Percentiles rank a stretch among this genome's conserved stretches.
Conservation (phyloP, 768 basidiomycete species). For the Filobasidium wieringae region DNA sequence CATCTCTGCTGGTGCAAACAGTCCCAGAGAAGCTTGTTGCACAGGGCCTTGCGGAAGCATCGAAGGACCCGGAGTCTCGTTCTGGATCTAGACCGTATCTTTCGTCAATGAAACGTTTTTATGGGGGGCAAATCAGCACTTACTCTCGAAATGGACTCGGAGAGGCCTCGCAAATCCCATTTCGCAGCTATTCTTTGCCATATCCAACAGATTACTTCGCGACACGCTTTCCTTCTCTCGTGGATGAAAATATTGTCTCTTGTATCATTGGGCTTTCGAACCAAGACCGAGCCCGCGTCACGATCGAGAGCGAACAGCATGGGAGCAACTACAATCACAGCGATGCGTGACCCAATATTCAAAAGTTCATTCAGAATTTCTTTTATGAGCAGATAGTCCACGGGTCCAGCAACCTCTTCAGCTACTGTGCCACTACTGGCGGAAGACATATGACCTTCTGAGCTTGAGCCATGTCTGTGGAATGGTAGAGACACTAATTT, state of each 20-base stretch:
- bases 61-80: background rate
- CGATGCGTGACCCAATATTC: conserved; percentile 60
- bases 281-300: conserved; percentile 42
- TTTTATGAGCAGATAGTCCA: conserved; percentile 64
- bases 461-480: conserved; percentile 15
- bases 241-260: conserved; percentile 42
- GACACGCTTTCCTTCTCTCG: conserved; percentile 44
- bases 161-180: conserved; percentile 55
- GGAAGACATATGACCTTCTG: conserved; percentile 5
- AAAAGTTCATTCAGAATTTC: conserved; percentile 58
- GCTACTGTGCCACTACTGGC: conserved; percentile 18
- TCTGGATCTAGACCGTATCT: background rate
- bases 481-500: conserved; percentile 29
- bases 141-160: conserved; percentile 27
- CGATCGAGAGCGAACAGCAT: conserved; percentile 69
- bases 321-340: conserved; percentile 63
- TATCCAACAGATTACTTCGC: conserved; percentile 51
- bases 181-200: conserved; percentile 60
- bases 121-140: background rate
- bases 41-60: conserved; percentile 1
- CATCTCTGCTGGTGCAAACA: background rate
- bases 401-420: conserved; percentile 47
- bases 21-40: background rate
- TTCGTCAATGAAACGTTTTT: background rate
- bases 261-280: conserved; percentile 24